Evolutionary conservation across 495 filamentous ascomycete genomes (phyloP).

Genomic region (Penicillium roqueforti): DNA sequence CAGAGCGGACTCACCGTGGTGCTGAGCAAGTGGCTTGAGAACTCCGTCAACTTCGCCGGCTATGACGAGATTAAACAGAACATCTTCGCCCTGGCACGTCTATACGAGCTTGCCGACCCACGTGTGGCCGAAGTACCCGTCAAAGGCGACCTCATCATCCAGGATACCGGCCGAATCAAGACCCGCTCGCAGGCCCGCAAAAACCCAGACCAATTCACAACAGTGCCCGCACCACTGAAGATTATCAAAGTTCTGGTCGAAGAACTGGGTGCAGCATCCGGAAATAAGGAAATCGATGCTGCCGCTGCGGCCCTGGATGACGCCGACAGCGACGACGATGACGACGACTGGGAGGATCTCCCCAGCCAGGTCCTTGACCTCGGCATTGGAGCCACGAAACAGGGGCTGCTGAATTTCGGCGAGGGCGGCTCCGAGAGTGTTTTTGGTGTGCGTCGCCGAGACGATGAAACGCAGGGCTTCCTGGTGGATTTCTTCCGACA

Average conservation of each 20-base stretch:
- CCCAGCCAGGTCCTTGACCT: constrained; percentile 65
- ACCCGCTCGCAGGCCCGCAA: constrained; percentile 82
- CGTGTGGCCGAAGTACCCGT: constrained; percentile 75
- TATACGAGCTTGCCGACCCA: constrained; percentile 82
- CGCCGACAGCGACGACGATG: constrained; percentile 55
- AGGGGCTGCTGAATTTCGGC: constrained; percentile 75
- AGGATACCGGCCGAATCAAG: constrained; percentile 78
- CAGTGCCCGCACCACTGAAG: constrained; percentile 81
- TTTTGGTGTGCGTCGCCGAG: constrained; percentile 59
- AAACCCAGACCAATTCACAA: constrained; percentile 87
- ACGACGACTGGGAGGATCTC: constrained; percentile 93
- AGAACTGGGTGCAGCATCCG: constrained; percentile 66
- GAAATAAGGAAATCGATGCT: constrained; percentile 52
- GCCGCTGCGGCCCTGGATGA: constrained; percentile 52
- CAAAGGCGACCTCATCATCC: constrained; percentile 85
- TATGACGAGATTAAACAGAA: constrained; percentile 97
- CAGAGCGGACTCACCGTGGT: constrained; percentile 80
- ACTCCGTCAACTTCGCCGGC: constrained; percentile 91
- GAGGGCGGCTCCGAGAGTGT: constrained; percentile 53
- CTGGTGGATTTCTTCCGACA: constrained; percentile 77
- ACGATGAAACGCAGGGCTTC: constrained; percentile 88
- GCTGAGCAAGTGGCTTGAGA: constrained; percentile 91
- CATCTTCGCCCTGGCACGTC: constrained; percentile 83
- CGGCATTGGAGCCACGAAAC: constrained; percentile 56
- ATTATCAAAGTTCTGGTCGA: constrained; percentile 94